Conservation (phyloP, 345 rosid species). For the Hevea brasiliensis region DNA sequence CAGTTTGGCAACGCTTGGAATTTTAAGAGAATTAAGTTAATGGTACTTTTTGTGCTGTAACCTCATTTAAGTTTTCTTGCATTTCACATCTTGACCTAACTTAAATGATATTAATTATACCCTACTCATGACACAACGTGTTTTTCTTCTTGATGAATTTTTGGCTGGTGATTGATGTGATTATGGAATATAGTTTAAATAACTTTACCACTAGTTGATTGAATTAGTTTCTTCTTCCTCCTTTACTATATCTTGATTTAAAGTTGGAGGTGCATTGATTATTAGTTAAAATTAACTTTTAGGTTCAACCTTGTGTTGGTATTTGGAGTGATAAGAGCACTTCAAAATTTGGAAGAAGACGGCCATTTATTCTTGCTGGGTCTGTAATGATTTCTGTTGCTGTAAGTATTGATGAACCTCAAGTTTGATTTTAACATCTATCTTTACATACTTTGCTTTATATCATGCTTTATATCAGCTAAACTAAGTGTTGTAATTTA, state of each 20-base stretch:
- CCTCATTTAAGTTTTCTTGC: too few species aligned
- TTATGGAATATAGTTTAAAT: too few species aligned
- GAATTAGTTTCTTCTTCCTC: background rate
- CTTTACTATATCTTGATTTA: background rate
- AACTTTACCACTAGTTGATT: background rate
- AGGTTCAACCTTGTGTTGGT: conserved; percentile 99
- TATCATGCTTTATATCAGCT: conserved; percentile 39
- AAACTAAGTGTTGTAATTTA: conserved; percentile 63
- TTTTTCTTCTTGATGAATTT: background rate
- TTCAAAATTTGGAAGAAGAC: conserved; percentile 84
- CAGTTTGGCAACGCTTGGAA: background rate
- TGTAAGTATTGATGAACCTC: conserved; percentile 50
- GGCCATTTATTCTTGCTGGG: conserved; percentile 92
- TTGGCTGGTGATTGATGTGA: background rate
- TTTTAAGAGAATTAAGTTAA: background rate
- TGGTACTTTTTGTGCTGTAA: background rate
- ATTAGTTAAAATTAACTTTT: background rate
- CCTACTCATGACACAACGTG: too few species aligned
- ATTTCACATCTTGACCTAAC: too few species aligned
- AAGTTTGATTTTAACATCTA: conserved; percentile 3
- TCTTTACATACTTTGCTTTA: conserved; percentile 16
- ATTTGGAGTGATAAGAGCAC: conserved; percentile 96
- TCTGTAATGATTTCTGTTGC: conserved; percentile 78
- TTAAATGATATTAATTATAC: too few species aligned
- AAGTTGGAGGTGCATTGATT: background rate